These are phyloP conservation scores for Xylaria digitata DNA, from an alignment of 2,329 filamentous ascomycete genomes.

Conservation along the genomic window DNA sequence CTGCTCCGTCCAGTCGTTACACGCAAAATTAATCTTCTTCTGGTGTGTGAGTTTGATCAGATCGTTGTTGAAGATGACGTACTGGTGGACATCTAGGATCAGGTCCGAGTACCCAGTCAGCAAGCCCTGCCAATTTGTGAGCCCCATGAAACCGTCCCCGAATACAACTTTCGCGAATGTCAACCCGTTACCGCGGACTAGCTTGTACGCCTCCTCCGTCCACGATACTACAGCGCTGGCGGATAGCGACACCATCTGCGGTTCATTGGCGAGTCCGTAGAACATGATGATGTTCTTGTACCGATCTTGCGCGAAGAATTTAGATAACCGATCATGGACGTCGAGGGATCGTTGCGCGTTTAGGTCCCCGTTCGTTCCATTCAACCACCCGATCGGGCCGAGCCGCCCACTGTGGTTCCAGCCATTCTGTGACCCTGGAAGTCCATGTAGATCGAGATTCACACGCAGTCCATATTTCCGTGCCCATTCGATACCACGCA, in stretches of 20 bases:
- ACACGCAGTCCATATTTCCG: conserved; percentile 91
- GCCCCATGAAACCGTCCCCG: conserved; percentile 93
- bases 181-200: conserved; percentile 79
- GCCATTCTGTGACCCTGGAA: conserved; percentile 94
- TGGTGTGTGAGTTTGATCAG: conserved; percentile 86
- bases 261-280: conserved; percentile 96
- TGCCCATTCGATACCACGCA: conserved; percentile 92
- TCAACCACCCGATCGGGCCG: conserved; percentile 86
- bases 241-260: conserved; percentile 82
- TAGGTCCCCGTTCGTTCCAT: conserved; percentile 82
- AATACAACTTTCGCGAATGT: conserved; percentile 80
- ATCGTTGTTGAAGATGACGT: conserved; percentile 95
- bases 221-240: conserved; percentile 77
- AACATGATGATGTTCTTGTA: conserved; percentile 93
- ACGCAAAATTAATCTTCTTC: conserved; percentile 88
- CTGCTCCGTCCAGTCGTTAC: conserved; percentile 86
- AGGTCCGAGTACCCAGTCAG: conserved; percentile 77
- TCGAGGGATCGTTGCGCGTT: conserved; percentile 87
- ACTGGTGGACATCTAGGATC: conserved; percentile 96
- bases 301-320: conserved; percentile 92
- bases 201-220: conserved; percentile 78
- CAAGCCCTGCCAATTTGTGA: conserved; percentile 89
- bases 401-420: conserved; percentile 95
- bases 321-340: conserved; percentile 84
- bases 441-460: conserved; percentile 91